A percentile compares a stretch with the other conserved stretches of the same genome.
Evolutionary conservation across 805 yeast species (phyloP).

Genomic region (Wickerhamiella lipophila): DNA sequence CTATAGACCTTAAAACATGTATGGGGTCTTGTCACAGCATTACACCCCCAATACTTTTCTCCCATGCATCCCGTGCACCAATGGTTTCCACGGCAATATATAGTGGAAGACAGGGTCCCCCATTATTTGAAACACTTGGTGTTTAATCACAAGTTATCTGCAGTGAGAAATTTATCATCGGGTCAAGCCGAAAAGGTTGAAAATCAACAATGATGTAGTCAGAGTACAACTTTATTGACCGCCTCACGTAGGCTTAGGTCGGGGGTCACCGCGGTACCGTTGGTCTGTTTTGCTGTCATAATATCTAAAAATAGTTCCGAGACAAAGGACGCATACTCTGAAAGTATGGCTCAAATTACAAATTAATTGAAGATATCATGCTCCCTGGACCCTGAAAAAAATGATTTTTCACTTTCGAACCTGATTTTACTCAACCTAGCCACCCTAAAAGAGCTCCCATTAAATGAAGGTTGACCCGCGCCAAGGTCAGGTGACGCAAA

Average conservation of each 20-base stretch:
- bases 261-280: neutral
- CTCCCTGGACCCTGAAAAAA: neutral
- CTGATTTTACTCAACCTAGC: neutral
- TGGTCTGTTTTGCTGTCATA: neutral
- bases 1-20: neutral
- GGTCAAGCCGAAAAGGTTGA: no score
- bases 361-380: neutral
- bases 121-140: neutral
- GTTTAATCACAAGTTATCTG: neutral
- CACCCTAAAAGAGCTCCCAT: neutral
- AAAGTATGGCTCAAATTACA: neutral
- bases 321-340: neutral
- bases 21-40: neutral
- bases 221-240: no score
- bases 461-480: neutral
- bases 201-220: no score
- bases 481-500: constrained; percentile 1
- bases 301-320: neutral
- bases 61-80: neutral
- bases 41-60: neutral
- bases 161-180: neutral
- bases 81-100: neutral
- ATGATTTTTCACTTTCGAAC: neutral
- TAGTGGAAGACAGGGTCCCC: neutral
- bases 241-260: no score